Base-by-base conservation (phyloP, 768 basidiomycete species). In the Hygrophoropsis aurantiaca region DNA sequence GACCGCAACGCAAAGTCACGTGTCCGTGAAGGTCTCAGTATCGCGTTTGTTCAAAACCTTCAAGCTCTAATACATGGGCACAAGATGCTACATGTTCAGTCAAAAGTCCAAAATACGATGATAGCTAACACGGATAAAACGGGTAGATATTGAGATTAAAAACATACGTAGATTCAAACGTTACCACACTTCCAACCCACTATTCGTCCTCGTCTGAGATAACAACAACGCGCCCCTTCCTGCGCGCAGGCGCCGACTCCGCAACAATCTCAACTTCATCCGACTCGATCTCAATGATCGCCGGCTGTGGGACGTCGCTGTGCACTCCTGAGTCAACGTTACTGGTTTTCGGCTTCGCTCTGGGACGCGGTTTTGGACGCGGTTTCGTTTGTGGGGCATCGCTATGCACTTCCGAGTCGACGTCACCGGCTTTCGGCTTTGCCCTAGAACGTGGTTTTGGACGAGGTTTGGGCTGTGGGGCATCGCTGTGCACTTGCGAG, bases 391-490 rank as follows among this genome's bases (percentile, higher is more conserved):
- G 51, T 5, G 42, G 26, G 10, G 21, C 26, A 41, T 10, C 36
- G 20, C 8, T 26, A n/a, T 45, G 24, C 20, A 18, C 33, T 36
- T 46, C 36, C 15, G 23, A 23, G 15, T n/a, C n/a, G n/a, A 36
- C 13, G 8, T 37, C 35, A 11, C 26, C 42, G 8, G 41, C 35
- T 26, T 33, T 50, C 32, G 65, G 58, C 49, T 69, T 72, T 38
- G 73, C 75, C 41, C 69, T 68, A 26, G 78, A 58, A 19, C 74
- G 74, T 3, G 75, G 74, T 42, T 59, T 68, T 11, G 71, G 65
- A 44, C 65, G 60, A 15, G 58, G 26, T 40, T 54, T 62, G 9
- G 56, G n/a, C n/a, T 53, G 51, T 5, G 42, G 26, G 10, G 21
- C 26, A 41, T 10, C 36, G 20, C 8, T 26, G 15, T 45, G 24